A percentile compares a stretch with the other conserved stretches of the same genome.
phyloP scores from a whole-genome alignment of 73 alveolate genomes.

The Durusdinium trenchii region DNA sequence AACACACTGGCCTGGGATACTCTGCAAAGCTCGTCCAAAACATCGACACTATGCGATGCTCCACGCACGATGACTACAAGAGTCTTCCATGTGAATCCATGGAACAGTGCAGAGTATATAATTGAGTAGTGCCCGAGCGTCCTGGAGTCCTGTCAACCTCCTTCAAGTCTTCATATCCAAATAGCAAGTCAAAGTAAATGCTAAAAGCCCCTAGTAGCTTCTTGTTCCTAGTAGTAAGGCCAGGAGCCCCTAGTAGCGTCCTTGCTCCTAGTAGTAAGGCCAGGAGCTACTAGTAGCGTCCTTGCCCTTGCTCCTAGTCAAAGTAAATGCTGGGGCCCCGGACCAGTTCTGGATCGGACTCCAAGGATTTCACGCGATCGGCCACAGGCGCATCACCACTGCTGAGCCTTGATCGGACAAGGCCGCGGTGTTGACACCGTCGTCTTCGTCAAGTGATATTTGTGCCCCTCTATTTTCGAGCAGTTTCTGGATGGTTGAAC shows the following conservation, averaged over 20 bases:
- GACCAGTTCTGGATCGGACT: conserved; percentile 59
- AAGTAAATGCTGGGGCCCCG: too few species aligned
- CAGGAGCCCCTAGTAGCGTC: too few species aligned
- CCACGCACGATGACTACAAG: neutral
- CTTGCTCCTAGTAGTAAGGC: too few species aligned
- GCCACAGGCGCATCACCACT: conserved; percentile 77
- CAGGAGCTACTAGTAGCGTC: too few species aligned
- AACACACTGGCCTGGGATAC: conserved; percentile 36
- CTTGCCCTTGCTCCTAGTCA: too few species aligned
- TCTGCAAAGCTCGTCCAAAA: neutral
- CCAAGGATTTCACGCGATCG: conserved; percentile 72
- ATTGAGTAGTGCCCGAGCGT: neutral
- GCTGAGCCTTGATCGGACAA: neutral
- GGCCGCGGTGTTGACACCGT: neutral
- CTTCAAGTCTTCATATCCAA: too few species aligned
- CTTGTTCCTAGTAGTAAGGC: too few species aligned
- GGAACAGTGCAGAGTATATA: neutral
- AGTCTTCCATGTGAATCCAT: neutral
- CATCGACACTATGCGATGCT: neutral
- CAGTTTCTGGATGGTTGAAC: too few species aligned
- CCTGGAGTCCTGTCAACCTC: neutral
- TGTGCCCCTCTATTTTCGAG: too few species aligned
- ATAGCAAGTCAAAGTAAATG: too few species aligned
- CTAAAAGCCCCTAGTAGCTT: too few species aligned
- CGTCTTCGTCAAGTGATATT: too few species aligned